Percentiles rank a stretch among this genome's conserved stretches.
phyloP scores from a whole-genome alignment of 176 grass and related monocot genomes.

The Aegilops longissima region DNA sequence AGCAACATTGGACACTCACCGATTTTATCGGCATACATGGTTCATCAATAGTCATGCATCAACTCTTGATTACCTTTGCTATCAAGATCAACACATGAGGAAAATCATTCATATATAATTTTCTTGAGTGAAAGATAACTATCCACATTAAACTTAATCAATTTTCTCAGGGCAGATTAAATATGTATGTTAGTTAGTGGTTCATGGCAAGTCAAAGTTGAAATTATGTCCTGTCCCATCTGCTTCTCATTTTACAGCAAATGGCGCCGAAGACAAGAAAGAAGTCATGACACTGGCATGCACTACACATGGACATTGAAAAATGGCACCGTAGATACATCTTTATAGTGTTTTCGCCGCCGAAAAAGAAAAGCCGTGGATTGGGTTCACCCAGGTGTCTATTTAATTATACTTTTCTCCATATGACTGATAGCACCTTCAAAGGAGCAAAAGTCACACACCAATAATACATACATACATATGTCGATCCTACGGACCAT shows the following conservation, averaged over 20 bases:
- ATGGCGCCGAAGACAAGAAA: background rate
- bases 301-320: background rate
- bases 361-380: background rate
- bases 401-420: background rate
- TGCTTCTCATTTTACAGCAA: accelerated
- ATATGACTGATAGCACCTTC: background rate
- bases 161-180: background rate
- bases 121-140: background rate
- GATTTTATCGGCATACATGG: background rate
- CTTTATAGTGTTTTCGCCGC: too few species aligned
- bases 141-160: background rate
- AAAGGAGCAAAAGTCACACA: background rate
- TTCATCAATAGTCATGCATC: background rate
- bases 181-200: background rate
- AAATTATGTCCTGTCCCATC: background rate
- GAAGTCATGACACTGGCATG: background rate
- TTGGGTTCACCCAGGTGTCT: background rate
- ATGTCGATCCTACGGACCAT: background rate
- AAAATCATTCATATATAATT: background rate
- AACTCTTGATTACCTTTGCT: background rate
- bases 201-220: too few species aligned
- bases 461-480: background rate
- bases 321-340: background rate
- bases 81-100: background rate
- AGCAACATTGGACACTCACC: background rate